Conservation (phyloP, 1,284 basidiomycete species). For the Austroboletus novae-zelandiae region DNA sequence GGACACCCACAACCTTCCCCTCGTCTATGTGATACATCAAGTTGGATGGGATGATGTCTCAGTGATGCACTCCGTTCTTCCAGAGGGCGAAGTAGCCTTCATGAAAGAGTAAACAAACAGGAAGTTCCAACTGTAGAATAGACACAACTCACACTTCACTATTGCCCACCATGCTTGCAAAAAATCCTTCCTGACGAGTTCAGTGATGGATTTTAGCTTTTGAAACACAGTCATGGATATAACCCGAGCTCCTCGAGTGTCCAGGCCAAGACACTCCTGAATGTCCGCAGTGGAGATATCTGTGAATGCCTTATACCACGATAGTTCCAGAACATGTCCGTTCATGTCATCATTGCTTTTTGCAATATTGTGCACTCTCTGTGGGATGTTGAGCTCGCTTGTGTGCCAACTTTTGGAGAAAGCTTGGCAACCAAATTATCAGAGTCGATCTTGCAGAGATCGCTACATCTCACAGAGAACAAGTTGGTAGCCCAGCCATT, state of each 20-base stretch:
- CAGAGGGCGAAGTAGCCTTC: slow-evolving; percentile 34
- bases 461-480: no score
- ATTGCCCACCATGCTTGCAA: slow-evolving; percentile 6
- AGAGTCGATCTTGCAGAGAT: no score
- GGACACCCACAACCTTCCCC: slow-evolving; percentile 16
- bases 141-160: slow-evolving; percentile 2
- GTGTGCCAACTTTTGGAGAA: no score
- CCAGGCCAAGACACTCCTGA: background rate
- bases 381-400: slow-evolving; percentile 16
- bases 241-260: background rate
- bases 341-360: slow-evolving; percentile 1
- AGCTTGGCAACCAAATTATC: no score
- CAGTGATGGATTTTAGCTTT: slow-evolving; percentile 7
- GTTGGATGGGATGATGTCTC: slow-evolving; percentile 32
- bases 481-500: no score
- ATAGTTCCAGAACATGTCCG: slow-evolving; percentile 18
- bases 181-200: slow-evolving; percentile 5
- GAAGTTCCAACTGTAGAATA: background rate
- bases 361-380: slow-evolving; percentile 9
- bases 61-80: slow-evolving; percentile 27
- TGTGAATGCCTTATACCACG: slow-evolving; percentile 7
- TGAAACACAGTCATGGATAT: slow-evolving; percentile 3
- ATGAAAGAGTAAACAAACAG: background rate
- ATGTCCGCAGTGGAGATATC: background rate
- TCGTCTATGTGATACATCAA: slow-evolving; percentile 26